Evolutionary conservation across 257 asterid genomes (phyloP).

Genomic region (Nicotiana undulata): DNA sequence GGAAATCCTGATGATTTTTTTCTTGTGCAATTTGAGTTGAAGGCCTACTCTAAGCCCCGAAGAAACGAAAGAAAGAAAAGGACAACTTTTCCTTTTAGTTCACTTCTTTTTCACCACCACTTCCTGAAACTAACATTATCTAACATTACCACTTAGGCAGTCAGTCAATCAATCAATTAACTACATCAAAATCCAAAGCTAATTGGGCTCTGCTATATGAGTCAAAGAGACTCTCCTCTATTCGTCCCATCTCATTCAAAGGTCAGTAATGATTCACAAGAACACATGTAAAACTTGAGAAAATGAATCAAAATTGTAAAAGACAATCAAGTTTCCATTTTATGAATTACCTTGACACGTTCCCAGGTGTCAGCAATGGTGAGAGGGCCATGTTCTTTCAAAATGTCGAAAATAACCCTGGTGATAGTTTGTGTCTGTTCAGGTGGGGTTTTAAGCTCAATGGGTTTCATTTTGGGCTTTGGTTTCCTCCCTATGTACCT

Average conservation of each 20-base stretch:
- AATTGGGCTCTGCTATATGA: background rate
- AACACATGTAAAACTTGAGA: too few species aligned
- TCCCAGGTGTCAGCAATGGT: slow-evolving; percentile 86
- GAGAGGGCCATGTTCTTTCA: slow-evolving; percentile 89
- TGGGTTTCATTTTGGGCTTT: slow-evolving; percentile 90
- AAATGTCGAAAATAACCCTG: slow-evolving; percentile 65
- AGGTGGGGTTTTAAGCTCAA: slow-evolving; percentile 74
- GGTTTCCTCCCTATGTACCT: slow-evolving; percentile 70
- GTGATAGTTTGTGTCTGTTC: slow-evolving; percentile 94
- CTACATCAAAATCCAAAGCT: background rate
- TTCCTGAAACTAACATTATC: background rate
- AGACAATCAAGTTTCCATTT: background rate
- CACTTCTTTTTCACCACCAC: background rate
- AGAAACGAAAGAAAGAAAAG: background rate
- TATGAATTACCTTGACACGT: slow-evolving; percentile 60
- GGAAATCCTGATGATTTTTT: background rate
- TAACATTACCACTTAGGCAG: background rate
- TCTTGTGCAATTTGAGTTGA: background rate
- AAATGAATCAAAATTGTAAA: background rate
- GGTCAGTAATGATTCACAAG: too few species aligned
- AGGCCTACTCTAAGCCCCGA: background rate
- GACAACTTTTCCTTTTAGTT: background rate
- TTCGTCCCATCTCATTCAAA: background rate
- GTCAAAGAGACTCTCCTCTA: background rate
- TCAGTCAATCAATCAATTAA: background rate